phyloP scores from a whole-genome alignment of 2,329 filamentous ascomycete species.

The Scedosporium boydii region DNA sequence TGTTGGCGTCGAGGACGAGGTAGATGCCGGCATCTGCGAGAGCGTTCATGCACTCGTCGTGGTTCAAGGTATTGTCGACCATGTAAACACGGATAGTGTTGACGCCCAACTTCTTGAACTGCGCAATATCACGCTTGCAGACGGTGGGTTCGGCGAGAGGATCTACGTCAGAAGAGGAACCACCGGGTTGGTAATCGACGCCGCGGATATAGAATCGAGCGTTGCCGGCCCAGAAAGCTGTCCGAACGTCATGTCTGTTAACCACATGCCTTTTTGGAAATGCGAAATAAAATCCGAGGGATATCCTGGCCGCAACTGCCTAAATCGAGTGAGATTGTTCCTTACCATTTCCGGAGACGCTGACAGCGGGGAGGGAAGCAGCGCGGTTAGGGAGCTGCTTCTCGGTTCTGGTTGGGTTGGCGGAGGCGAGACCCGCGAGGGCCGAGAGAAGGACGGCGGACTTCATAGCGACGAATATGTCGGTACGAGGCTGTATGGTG shows the following conservation, averaged over 20 bases:
- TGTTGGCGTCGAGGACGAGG: conserved; percentile 86
- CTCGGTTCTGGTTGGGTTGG: conserved; percentile 39
- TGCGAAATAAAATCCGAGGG: too few relatives aligned
- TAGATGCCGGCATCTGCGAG: conserved; percentile 83
- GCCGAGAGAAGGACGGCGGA: conserved; percentile 34
- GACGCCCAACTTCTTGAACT: conserved; percentile 78
- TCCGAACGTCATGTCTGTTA: background rate
- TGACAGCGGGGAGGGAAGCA: conserved; percentile 37
- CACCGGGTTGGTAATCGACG: conserved; percentile 55
- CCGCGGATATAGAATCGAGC: conserved; percentile 50
- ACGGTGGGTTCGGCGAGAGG: conserved; percentile 61
- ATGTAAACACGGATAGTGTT: conserved; percentile 92
- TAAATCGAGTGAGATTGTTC: background rate
- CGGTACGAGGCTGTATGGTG: background rate
- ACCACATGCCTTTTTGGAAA: background rate
- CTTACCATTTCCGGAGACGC: conserved; percentile 48
- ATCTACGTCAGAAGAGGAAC: conserved; percentile 49
- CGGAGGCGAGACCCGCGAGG: conserved; percentile 35
- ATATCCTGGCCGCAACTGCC: too few relatives aligned
- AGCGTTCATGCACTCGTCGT: conserved; percentile 76
- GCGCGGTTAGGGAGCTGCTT: conserved; percentile 40
- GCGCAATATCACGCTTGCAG: conserved; percentile 70
- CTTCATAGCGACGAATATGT: conserved; percentile 26
- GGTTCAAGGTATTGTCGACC: conserved; percentile 73
- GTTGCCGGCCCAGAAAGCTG: conserved; percentile 46